Conservation (phyloP, 306 rosid genomes). For the Boehmeria nivea region DNA sequence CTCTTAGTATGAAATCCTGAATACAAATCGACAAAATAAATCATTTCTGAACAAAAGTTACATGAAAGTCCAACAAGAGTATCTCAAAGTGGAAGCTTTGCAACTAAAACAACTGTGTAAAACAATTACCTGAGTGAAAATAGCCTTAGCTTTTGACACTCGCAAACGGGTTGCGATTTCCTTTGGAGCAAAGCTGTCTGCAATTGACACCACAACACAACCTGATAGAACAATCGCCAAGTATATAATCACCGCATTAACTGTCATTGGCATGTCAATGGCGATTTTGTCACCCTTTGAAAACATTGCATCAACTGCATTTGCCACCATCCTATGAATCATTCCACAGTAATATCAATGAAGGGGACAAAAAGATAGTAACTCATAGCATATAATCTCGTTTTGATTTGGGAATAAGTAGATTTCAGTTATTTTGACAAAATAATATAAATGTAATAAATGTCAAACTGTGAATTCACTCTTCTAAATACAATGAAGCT, state of each 20-base stretch:
- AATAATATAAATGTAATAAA: too few species aligned
- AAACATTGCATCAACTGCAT: slow-evolving; percentile 55
- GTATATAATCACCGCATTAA: slow-evolving; percentile 65
- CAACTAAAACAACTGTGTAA: neutral
- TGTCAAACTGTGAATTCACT: too few species aligned
- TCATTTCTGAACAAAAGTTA: slow-evolving; percentile 12
- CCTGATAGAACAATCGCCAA: slow-evolving; percentile 74
- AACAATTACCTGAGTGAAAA: slow-evolving; percentile 86
- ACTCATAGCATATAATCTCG: too few species aligned
- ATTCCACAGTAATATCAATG: too few species aligned
- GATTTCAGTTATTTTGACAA: too few species aligned
- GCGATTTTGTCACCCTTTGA: slow-evolving; percentile 86
- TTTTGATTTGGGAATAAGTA: too few species aligned
- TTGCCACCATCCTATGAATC: slow-evolving; percentile 89
- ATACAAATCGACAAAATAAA: slow-evolving; percentile 16
- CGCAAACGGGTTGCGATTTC: slow-evolving; percentile 77
- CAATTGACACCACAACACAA: slow-evolving; percentile 79
- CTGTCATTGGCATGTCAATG: slow-evolving; percentile 90
- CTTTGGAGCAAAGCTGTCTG: slow-evolving; percentile 78
- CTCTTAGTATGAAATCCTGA: slow-evolving; percentile 91
- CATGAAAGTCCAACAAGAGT: too few species aligned
- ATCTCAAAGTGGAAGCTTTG: too few species aligned
- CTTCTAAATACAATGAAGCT: too few species aligned
- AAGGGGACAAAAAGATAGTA: too few species aligned
- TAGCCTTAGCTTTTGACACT: slow-evolving; percentile 67